phyloP scores from a whole-genome alignment of 495 filamentous ascomycete genomes.

The Penicillium canariense region DNA sequence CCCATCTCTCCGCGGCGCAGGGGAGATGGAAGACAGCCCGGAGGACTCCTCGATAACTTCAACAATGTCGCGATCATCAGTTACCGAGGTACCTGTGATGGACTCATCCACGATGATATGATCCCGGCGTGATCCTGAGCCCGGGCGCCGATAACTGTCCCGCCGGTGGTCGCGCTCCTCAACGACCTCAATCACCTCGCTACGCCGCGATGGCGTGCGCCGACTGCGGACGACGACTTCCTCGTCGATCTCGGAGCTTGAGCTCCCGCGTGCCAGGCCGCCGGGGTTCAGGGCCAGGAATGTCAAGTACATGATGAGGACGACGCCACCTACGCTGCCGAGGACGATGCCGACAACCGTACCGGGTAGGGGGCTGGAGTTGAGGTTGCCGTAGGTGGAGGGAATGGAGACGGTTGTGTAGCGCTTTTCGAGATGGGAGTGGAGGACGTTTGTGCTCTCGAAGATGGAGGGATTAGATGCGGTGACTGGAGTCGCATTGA shows the following conservation, averaged over 20 bases:
- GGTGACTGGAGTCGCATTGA: constrained; percentile 2
- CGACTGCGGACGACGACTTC: constrained; percentile 30
- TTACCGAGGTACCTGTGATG: constrained; percentile 18
- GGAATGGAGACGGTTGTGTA: constrained; percentile 56
- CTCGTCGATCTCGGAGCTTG: constrained; percentile 20
- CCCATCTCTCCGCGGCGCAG: constrained; percentile 20
- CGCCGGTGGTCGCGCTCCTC: constrained; percentile 24
- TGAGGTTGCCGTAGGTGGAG: constrained; percentile 61
- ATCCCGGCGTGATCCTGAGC: constrained; percentile 20
- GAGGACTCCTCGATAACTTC: constrained; percentile 34
- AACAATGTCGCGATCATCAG: constrained; percentile 29
- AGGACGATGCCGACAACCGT: constrained; percentile 81
- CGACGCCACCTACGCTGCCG: constrained; percentile 77
- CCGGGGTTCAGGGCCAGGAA: constrained; percentile 62
- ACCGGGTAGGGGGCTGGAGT: constrained; percentile 61
- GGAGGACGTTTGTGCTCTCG: constrained; percentile 6
- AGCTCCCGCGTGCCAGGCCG: constrained; percentile 24
- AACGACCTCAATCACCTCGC: constrained; percentile 25
- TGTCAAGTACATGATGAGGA: constrained; percentile 72
- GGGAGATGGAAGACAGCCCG: constrained; percentile 14
- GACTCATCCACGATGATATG: constrained; percentile 31
- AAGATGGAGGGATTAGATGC: neutral
- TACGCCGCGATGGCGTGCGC: constrained; percentile 12
- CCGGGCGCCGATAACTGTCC: constrained; percentile 24
- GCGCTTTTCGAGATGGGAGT: constrained; percentile 21